Base-by-base conservation (phyloP, 805 yeast species). In the Kuraishia capsulata region DNA sequence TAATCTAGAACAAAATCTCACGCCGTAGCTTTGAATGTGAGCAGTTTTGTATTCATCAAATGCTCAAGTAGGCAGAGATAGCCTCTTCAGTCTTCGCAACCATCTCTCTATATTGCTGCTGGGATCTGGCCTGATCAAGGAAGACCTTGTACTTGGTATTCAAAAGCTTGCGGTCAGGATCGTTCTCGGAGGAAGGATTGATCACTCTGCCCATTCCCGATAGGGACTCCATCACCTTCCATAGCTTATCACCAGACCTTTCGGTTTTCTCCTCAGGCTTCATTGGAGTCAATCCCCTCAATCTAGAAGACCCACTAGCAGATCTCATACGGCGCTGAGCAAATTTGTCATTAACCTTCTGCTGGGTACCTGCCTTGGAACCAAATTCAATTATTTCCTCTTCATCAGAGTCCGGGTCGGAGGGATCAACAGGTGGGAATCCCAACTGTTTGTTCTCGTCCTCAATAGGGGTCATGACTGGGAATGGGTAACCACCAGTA, bases 161-260 rank as follows among this genome's bases (percentile, higher is more conserved):
- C 56, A 92, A 69, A 43, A 92, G 67, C 48, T 68, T 65, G 50
- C 87, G 69, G 58, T 86, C 95, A 0, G 84, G 76, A 42, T 74
- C 72, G 33, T 61, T 60, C 14, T 53, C 61, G 3, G 72, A 57
- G 19, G 76, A 61, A 3, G 98, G 97, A 45, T 65, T 59, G 30
- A 92, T 82, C 10, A 80, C 87, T 47, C 71, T 70, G 33, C 96
- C 97, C 18, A 81, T 76, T 5, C 95, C 90, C 1, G 95, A 81
- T 66, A 89, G 70, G 43, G 71, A 70, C 47, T 73, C 73, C 98
- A 92, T 92, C 29, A 82, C 78, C 28, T 77, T 74, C 97, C 97
- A 90, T 42, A 92, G 65, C 39, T 68, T 71, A 45, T 77, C 79
- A 25, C 85, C 85, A 3, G 74, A 60, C 30, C 55, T 51, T 19